Conservation (phyloP, 2,329 filamentous ascomycete species). For the Talaromyces sp. region DNA sequence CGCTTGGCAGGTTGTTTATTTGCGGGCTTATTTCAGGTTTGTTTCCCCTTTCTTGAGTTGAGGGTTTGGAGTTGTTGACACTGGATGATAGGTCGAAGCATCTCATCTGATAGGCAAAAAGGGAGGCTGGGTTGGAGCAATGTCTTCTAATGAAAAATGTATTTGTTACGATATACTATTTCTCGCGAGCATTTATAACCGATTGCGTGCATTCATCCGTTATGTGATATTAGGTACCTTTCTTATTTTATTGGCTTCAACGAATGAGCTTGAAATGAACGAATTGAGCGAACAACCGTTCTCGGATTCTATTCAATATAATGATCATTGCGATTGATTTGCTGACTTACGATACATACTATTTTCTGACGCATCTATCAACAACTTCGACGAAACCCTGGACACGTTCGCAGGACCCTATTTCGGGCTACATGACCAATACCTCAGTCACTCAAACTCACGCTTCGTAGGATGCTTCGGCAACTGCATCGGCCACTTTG, state of each 20-base stretch:
- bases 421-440: not conserved
- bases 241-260: not conserved
- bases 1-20: constrained; percentile 95
- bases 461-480: constrained; percentile 24
- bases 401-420: not conserved
- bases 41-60: not conserved
- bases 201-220: constrained; percentile 5
- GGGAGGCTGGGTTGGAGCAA: not conserved
- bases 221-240: not conserved
- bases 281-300: not conserved
- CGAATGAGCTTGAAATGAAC: too few species aligned
- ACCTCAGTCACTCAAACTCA: constrained; percentile 29
- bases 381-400: not conserved
- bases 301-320: not conserved
- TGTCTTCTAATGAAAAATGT: constrained; percentile 18
- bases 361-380: not conserved
- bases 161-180: constrained; percentile 15
- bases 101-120: constrained; percentile 53
- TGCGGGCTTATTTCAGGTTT: constrained; percentile 91
- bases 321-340: not conserved
- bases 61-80: not conserved
- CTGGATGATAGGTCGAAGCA: constrained; percentile 60
- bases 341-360: not conserved
- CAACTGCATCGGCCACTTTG: constrained; percentile 11
- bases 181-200: constrained; percentile 4